A percentile compares a stretch with the other conserved stretches of the same genome.
Conservation (phyloP, 116 monocot species). For the Iris pallida region DNA sequence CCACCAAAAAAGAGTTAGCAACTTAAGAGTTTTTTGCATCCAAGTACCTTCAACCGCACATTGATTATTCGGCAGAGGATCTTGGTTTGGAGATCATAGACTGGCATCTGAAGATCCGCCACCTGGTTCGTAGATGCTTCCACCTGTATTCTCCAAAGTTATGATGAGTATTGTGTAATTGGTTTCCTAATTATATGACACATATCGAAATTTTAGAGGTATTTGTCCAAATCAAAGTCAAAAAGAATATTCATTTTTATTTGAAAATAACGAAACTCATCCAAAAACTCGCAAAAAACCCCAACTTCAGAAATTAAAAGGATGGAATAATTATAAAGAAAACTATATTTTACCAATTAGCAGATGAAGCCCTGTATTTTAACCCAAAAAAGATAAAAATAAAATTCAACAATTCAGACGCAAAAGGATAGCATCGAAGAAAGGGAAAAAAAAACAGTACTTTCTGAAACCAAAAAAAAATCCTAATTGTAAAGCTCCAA, state of each 20-base stretch:
- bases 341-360: too few relatives aligned
- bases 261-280: not conserved
- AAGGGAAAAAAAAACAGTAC: too few relatives aligned
- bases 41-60: slow-evolving; percentile 59
- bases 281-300: not conserved
- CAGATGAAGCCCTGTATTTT: too few relatives aligned
- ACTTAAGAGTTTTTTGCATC: not conserved
- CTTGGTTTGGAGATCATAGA: slow-evolving; percentile 66
- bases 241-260: not conserved
- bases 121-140: slow-evolving; percentile 89
- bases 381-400: too few relatives aligned
- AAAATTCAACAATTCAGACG: too few relatives aligned
- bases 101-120: slow-evolving; percentile 62
- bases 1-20: too few relatives aligned
- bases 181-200: not conserved
- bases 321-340: not conserved
- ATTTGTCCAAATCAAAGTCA: not conserved
- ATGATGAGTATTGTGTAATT: not conserved
- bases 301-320: not conserved
- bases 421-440: too few relatives aligned
- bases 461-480: too few relatives aligned
- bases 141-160: slow-evolving; percentile 35
- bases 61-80: slow-evolving; percentile 85
- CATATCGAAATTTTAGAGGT: not conserved
- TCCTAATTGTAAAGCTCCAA: too few relatives aligned